Percentiles rank a stretch among this genome's conserved stretches.
Evolutionary conservation across 2,329 filamentous ascomycete genomes (phyloP).

Genomic region (Xylaria sp.): DNA sequence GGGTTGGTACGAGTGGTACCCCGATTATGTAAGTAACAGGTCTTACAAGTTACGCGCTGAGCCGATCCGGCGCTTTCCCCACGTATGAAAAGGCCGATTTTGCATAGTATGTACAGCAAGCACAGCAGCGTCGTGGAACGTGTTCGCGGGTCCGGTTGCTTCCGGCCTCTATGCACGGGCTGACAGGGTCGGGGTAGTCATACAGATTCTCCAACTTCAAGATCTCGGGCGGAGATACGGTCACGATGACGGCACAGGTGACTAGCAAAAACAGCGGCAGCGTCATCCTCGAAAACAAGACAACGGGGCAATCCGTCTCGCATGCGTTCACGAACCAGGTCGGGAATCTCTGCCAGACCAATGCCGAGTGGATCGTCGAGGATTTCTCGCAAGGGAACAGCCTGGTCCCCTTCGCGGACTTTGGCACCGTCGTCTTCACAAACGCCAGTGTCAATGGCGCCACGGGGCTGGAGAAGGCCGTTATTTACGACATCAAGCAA

Average conservation of each 20-base stretch:
- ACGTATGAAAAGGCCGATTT: not conserved
- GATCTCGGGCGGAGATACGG: constrained; percentile 49
- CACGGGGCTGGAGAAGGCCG: constrained; percentile 52
- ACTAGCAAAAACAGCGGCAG: constrained; percentile 35
- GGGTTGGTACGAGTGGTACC: constrained; percentile 71
- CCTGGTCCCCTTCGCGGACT: constrained; percentile 60
- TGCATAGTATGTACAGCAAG: not conserved
- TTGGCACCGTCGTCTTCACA: constrained; percentile 58
- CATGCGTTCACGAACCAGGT: constrained; percentile 61
- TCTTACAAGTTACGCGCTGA: not conserved
- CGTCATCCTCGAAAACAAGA: constrained; percentile 54
- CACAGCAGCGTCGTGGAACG: not conserved
- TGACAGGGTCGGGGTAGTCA: constrained; percentile 41
- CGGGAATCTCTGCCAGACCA: constrained; percentile 61
- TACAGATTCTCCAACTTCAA: constrained; percentile 61
- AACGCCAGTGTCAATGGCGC: constrained; percentile 52
- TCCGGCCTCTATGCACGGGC: not conserved
- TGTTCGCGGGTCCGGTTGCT: not conserved
- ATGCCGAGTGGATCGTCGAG: constrained; percentile 73
- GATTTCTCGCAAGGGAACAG: constrained; percentile 57
- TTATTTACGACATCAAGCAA: constrained; percentile 60
- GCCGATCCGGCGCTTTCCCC: not conserved
- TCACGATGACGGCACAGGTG: constrained; percentile 44
- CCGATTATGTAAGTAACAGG: constrained; percentile 56
- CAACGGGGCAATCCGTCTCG: constrained; percentile 61